Base-by-base conservation (phyloP, 805 yeast genomes). In the Wickerhamiella allomyrinae region DNA sequence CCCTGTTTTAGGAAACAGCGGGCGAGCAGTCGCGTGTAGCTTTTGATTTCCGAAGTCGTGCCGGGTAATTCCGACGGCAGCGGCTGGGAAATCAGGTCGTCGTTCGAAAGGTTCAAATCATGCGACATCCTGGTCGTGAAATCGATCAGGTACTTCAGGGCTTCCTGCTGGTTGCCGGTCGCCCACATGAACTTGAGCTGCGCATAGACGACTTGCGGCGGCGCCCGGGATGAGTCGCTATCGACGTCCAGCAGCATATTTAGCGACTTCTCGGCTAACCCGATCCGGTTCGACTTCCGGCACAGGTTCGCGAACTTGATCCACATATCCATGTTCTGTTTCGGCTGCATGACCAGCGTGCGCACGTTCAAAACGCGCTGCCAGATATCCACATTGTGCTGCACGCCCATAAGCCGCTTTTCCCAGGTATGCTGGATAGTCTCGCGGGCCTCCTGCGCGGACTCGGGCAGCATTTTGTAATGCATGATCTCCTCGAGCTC, bases 321-420 rank as follows among this genome's bases (percentile, higher is more conserved):
- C 95, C 97, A 86, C 74, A 87, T 84, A 41, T 83, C 91, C 91
- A 87, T 81, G 57, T 91, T 96, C 54, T 91, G 94, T 50, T 87
- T 84, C 2, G 98, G 99, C 49, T 80, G 79, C 36, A 91, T 82
- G 11, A 91, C 97, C 37, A 91, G 68, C 0, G 96, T 89, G 43
- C 98, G 71, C 2, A 89, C 95, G 57, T 87, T 83, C 46, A 91
- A 69, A 76, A 91, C 79, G 55, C 96, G 70, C 59, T 89, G 96
- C 98, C 99, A 91, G n/a, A 87, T 86, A 62, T 91, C 99, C 40
- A 91, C 97, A 62, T 91, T 91, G 52, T 91, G 72, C 62, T 91
- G 98, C 56, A 96, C 86, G 1, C 97, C 97, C 46, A 84, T 65
- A 40, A 91, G 66, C 53, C 99, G 73, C 40, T 83, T 82, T 56